These are phyloP conservation scores for Chaetomium fimeti DNA, from an alignment of 495 filamentous ascomycete species.

Conservation along the genomic window DNA sequence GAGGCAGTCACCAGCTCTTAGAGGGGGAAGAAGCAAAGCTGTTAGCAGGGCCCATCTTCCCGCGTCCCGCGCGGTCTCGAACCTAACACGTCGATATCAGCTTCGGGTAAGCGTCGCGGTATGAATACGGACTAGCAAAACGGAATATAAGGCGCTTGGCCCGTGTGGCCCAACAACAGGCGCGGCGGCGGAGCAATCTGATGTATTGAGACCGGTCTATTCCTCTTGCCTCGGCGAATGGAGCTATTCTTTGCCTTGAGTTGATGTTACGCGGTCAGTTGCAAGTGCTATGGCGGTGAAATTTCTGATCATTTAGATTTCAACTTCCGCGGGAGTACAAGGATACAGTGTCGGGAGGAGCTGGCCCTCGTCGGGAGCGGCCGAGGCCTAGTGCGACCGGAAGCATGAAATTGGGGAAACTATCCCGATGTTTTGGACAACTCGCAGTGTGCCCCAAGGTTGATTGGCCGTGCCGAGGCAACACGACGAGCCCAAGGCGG, in stretches of 20 bases:
- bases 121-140: constrained; percentile 13
- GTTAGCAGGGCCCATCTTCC: neutral
- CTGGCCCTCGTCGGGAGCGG: neutral
- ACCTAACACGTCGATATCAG: neutral
- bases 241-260: constrained; percentile 9
- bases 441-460: too few species aligned
- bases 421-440: too few species aligned
- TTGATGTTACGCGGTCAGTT: neutral
- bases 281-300: neutral
- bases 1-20: constrained; percentile 29
- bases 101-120: neutral
- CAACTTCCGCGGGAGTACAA: neutral
- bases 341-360: neutral
- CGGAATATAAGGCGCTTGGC: constrained; percentile 2
- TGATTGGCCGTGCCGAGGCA: neutral
- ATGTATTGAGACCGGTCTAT: constrained; percentile 20
- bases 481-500: neutral
- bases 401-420: too few species aligned
- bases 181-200: constrained; percentile 13
- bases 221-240: constrained; percentile 12
- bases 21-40: neutral
- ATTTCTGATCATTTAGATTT: neutral
- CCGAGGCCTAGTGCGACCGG: too few species aligned
- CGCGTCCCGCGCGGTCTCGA: neutral
- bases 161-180: constrained; percentile 7